Conservation (phyloP, 306 rosid genomes). For the Vachellia collinsii region DNA sequence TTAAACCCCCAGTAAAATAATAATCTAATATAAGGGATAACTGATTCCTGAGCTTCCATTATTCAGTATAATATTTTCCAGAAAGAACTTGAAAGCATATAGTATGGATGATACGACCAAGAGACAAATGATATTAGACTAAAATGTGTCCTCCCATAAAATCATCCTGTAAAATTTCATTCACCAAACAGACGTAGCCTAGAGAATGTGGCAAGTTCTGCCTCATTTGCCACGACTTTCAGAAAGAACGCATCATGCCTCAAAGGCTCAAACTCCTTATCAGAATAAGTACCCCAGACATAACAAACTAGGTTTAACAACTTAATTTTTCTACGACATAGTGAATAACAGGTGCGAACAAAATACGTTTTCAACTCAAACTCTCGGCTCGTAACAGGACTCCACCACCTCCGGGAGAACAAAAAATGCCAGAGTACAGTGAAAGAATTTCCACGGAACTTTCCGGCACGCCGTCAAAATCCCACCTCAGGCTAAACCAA, state of each 20-base stretch:
- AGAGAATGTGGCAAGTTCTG: background rate
- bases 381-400: background rate
- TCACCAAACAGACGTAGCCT: background rate
- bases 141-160: background rate
- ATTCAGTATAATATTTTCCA: background rate
- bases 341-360: background rate
- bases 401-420: background rate
- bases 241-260: background rate
- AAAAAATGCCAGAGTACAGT: background rate
- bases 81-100: background rate
- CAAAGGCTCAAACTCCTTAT: background rate
- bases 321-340: background rate
- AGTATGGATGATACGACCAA: background rate
- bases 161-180: background rate
- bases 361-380: background rate
- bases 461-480: slow-evolving; percentile 1
- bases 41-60: background rate
- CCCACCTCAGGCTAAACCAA: background rate
- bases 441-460: background rate
- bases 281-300: background rate
- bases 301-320: background rate
- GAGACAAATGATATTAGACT: background rate
- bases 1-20: background rate
- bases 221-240: background rate
- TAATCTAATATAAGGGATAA: background rate